Evolutionary conservation across 768 basidiomycete species (phyloP).

Genomic region (Naganishia kalamii): DNA sequence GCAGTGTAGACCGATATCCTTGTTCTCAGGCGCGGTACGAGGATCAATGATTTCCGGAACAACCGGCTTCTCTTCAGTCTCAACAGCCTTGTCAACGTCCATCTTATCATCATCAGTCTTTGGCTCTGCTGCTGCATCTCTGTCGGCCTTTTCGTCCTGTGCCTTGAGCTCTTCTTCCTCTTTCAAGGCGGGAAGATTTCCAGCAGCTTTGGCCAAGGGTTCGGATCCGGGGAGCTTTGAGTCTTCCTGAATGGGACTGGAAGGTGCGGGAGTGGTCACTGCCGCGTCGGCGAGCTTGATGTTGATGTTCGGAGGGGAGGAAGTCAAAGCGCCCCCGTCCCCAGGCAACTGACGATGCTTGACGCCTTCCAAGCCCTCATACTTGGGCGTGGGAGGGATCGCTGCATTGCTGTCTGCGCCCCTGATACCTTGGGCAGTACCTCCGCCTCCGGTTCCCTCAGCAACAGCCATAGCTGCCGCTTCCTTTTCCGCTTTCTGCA

Average conservation of each 20-base stretch:
- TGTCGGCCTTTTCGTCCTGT: not conserved
- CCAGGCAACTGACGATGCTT: slow-evolving; percentile 1
- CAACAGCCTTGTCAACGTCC: slow-evolving; percentile 1
- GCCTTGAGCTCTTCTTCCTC: slow-evolving; percentile 10
- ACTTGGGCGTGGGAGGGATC: slow-evolving; percentile 22
- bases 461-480: not conserved
- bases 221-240: not conserved
- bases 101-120: not conserved
- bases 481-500: slow-evolving; percentile 5
- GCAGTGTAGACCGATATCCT: slow-evolving; percentile 20
- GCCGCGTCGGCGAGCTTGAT: not conserved
- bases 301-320: not conserved
- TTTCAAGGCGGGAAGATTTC: slow-evolving; percentile 1
- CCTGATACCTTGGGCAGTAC: not conserved
- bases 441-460: not conserved
- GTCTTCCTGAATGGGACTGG: slow-evolving; percentile 1
- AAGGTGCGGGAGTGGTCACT: slow-evolving; percentile 7
- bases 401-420: slow-evolving; percentile 12
- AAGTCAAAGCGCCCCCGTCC: not conserved
- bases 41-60: not conserved
- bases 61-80: not conserved
- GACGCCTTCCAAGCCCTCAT: slow-evolving; percentile 1
- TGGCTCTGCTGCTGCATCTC: not conserved
- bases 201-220: not conserved
- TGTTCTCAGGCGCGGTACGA: not conserved